Base-by-base conservation (phyloP, 208 protist species). In the Acanthamoeba lenticulata region DNA sequence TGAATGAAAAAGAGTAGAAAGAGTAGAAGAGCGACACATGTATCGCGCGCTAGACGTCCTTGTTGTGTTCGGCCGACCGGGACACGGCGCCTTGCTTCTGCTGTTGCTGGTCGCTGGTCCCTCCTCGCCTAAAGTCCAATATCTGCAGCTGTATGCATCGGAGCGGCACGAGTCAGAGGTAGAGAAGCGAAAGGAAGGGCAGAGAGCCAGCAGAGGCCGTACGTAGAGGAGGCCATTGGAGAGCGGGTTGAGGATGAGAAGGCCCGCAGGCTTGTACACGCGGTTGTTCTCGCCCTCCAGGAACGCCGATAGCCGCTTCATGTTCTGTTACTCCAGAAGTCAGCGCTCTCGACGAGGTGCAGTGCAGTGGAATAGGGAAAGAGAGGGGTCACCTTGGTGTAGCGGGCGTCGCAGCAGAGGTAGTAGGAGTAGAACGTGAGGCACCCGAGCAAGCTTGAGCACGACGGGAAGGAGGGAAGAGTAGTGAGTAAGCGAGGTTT, bases 151-250 rank as follows among this genome's bases (percentile, higher is more conserved):
- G 69, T 27, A 69, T 15, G n/a, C n/a, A n/a, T n/a, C n/a, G n/a
- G n/a, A n/a, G n/a, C n/a, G n/a, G n/a, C n/a, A n/a, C n/a, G n/a
- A n/a, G n/a, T n/a, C n/a, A n/a, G n/a, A n/a, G n/a, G n/a, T n/a
- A 5, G 45, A 52, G 13, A 69, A 69, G 60, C 21, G 6, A 69
- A 69, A 11, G 15, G 15, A 60, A 60, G 38, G 29, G 67, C 7
- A 77, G 13, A 42, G 67, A 88, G 45, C 44, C 17, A 9, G 40
- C 15, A 40, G 27, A 62, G 21, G 40, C 15, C 27, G 79, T 89
- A 89, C 79, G 38, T 89, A 89, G 79, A 89, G 79, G 15, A 89
- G 47, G 45, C 79, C 79, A 34, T 89, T 89, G 40, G 79, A 89
- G 24, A 89, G 79, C 13, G 79, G 79, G 49, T 89, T 89, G 47